Base-by-base conservation (phyloP, 768 basidiomycete genomes). In the Tricholoma sp. region DNA sequence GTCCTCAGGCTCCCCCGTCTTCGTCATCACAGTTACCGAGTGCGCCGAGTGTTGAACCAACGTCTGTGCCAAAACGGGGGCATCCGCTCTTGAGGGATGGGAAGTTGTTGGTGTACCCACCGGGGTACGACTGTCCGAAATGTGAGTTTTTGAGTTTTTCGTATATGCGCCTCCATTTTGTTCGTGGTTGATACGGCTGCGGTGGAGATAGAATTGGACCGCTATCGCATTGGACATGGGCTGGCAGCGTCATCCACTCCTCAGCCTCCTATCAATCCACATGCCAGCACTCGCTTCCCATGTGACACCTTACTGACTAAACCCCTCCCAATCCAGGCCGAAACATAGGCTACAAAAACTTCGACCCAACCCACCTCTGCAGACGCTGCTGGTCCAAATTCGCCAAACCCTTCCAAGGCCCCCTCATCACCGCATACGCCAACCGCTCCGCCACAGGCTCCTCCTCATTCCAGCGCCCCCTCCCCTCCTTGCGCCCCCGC, bases 331-430 rank as follows among this genome's bases (percentile, higher is more conserved):
- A 39, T n/a, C 6, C 36, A 54, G 41, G 41, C 61, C 58, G 34
- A 54, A 57, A 53, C 58, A 53, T 31, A 7, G 51, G 51, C 34
- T 52, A 39, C 51, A 52, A 52, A 24, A 36, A 29, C 51, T 29
- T 41, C 10, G 51, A 52, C 51, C 51, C 51, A n/a, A 15, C 51
- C 15, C 52, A 53, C 20, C 86, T 89, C 6, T 91, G 91, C 64
- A 74, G 76, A 56, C 80, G 79, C 55, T 93, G 91, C 72, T 93
- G 90, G 91, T 71, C 77, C 6, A 85, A 83, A 61, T 85, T 86
- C 68, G 76, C 78, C 0, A 83, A 80, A 60, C 74, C 78, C 0
- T 92, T 84, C 68, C 64, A 74, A 0, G 86, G 86, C 2, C 80
- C 86, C 4, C 69, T 91, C 13, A 73, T 76, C 0, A 85, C 83